These are phyloP conservation scores for Neonothopanus nambi DNA, from an alignment of 1,284 basidiomycete species.

Conservation along the genomic window DNA sequence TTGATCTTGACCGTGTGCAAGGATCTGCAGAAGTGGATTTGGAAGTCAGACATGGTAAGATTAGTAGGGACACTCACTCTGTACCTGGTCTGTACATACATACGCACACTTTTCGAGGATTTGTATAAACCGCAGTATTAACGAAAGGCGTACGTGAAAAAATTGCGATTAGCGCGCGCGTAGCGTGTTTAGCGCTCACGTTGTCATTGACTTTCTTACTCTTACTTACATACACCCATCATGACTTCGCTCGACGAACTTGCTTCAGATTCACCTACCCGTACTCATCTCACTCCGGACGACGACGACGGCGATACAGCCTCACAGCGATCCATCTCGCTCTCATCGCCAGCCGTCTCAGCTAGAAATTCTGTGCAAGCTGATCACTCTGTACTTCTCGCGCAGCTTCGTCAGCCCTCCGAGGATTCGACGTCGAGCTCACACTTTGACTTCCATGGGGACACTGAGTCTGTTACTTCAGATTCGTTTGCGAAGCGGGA, in stretches of 20 bases:
- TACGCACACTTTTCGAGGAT: too few relatives aligned
- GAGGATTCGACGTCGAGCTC: slow-evolving; percentile 33
- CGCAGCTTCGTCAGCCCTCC: slow-evolving; percentile 25
- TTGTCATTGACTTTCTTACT: background rate
- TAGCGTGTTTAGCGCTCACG: background rate
- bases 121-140: too few relatives aligned
- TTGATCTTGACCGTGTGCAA: too few relatives aligned
- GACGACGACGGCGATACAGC: slow-evolving; percentile 68
- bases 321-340: slow-evolving; percentile 74
- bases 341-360: slow-evolving; percentile 60
- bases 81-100: too few relatives aligned
- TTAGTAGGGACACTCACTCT: too few relatives aligned
- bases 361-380: slow-evolving; percentile 36
- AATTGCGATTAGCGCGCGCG: too few relatives aligned
- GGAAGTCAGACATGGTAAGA: too few relatives aligned
- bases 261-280: slow-evolving; percentile 1
- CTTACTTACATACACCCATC: background rate
- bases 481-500: slow-evolving; percentile 41
- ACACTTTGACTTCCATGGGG: background rate
- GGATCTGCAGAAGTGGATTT: too few relatives aligned
- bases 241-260: slow-evolving; percentile 10
- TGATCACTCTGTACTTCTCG: slow-evolving; percentile 22
- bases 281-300: slow-evolving; percentile 1
- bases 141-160: too few relatives aligned
- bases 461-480: background rate